phyloP scores from a whole-genome alignment of 495 filamentous ascomycete species.

The Astrothelium macrocarpum region DNA sequence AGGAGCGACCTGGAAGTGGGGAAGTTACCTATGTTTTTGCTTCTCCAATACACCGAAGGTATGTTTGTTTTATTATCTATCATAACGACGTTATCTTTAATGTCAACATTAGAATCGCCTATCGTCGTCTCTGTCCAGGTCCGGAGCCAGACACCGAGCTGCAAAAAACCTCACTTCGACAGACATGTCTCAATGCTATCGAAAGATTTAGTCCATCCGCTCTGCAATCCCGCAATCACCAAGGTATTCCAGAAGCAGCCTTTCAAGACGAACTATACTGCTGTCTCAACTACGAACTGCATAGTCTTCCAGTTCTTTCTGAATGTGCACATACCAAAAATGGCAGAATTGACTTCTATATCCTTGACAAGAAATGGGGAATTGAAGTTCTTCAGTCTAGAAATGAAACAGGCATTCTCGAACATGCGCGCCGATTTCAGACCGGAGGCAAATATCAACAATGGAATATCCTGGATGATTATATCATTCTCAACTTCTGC shows the following conservation, averaged over 20 bases:
- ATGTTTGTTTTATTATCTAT: no score
- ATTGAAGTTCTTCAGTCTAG: constrained; percentile 5
- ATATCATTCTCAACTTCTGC: constrained; percentile 17
- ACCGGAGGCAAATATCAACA: constrained; percentile 8
- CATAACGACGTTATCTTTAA: no score
- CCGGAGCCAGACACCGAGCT: constrained; percentile 3
- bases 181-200: constrained; percentile 11
- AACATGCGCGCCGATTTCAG: constrained; percentile 9
- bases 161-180: constrained; percentile 8
- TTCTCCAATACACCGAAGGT: constrained; percentile 13
- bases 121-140: constrained; percentile 9
- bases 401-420: neutral
- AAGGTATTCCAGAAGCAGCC: constrained; percentile 9
- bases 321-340: constrained; percentile 12
- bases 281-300: constrained; percentile 6
- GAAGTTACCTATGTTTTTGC: constrained; percentile 8
- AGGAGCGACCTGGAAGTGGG: neutral
- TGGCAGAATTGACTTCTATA: constrained; percentile 10
- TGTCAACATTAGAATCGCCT: constrained; percentile 10
- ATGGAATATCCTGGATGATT: constrained; percentile 14
- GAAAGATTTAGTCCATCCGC: constrained; percentile 10
- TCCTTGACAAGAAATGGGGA: constrained; percentile 10
- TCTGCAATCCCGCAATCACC: neutral
- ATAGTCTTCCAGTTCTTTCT: constrained; percentile 12
- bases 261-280: constrained; percentile 11